Conservation (phyloP, 495 filamentous ascomycete genomes). For the Annulohypoxylon maeteangense region DNA sequence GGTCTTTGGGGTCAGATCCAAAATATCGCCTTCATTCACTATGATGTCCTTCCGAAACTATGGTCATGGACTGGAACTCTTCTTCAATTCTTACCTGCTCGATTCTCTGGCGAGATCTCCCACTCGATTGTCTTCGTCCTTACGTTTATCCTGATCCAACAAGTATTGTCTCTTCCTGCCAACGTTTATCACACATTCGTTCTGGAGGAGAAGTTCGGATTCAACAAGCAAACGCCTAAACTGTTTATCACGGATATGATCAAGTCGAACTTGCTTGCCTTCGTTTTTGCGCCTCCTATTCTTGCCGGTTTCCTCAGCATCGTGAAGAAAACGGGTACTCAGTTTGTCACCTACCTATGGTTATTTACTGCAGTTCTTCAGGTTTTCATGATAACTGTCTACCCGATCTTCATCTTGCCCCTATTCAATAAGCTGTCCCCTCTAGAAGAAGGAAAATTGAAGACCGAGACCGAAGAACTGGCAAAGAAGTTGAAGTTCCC, state of each 20-base stretch:
- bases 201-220: conserved; percentile 95
- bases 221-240: conserved; percentile 95
- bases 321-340: conserved; percentile 86
- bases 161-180: conserved; percentile 79
- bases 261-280: conserved; percentile 85
- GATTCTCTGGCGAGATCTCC: conserved; percentile 90
- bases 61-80: conserved; percentile 84
- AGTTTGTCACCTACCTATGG: conserved; percentile 99
- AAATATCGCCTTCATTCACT: conserved; percentile 87
- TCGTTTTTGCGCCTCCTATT: conserved; percentile 83
- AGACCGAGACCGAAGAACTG: conserved; percentile 86
- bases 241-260: conserved; percentile 92
- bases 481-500: conserved; percentile 90
- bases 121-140: conserved; percentile 94
- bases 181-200: conserved; percentile 94
- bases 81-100: conserved; percentile 74
- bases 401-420: conserved; percentile 92
- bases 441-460: conserved; percentile 84
- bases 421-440: conserved; percentile 99
- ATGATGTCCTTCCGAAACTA: conserved; percentile 87
- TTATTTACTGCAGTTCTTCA: conserved; percentile 88
- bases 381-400: conserved; percentile 93
- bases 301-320: conserved; percentile 91
- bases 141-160: conserved; percentile 82
- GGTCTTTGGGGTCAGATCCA: conserved; percentile 86